These are phyloP conservation scores for Neoscytalidium dimidiatum DNA, from an alignment of 2,329 filamentous ascomycete genomes.

Conservation along the genomic window DNA sequence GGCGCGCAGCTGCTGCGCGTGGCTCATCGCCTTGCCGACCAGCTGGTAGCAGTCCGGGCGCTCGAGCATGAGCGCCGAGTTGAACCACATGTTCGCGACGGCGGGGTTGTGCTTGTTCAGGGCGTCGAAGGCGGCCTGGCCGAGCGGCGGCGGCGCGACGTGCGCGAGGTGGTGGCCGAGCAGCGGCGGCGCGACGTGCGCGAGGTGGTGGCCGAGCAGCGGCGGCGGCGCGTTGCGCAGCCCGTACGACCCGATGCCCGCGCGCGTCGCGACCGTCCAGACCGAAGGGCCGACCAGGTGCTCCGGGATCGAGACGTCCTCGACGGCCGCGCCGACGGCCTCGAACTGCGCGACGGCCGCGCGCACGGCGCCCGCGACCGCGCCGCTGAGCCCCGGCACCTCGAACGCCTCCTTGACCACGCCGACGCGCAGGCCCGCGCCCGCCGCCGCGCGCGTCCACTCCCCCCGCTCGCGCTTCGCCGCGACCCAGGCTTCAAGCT, in stretches of 20 bases:
- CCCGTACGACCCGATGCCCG: conserved; percentile 30
- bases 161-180: conserved; percentile 33
- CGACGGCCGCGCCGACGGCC: conserved; percentile 46
- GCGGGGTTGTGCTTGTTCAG: conserved; percentile 49
- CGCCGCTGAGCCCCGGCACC: conserved; percentile 38
- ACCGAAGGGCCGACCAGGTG: conserved; percentile 50
- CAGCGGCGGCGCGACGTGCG: conserved; percentile 31
- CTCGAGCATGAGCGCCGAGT: conserved; percentile 33
- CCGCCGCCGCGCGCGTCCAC: conserved; percentile 34
- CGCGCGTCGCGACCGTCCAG: conserved; percentile 46
- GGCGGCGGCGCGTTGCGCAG: conserved; percentile 32
- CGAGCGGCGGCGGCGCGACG: conserved; percentile 27
- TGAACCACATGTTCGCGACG: conserved; percentile 48
- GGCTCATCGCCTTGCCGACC: conserved; percentile 50
- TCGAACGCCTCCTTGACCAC: conserved; percentile 49
- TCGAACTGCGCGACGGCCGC: conserved; percentile 41
- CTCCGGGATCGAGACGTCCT: conserved; percentile 50
- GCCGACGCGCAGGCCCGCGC: conserved; percentile 47
- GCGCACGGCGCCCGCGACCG: conserved; percentile 41
- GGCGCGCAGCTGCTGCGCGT: conserved; percentile 49
- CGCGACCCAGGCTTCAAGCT: conserved; percentile 30
- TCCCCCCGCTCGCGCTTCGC: conserved; percentile 28
- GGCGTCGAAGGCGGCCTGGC: conserved; percentile 47
- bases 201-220: conserved; percentile 32
- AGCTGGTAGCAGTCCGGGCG: conserved; percentile 31